Percentiles rank a stretch among this genome's conserved stretches.
These are phyloP conservation scores for Floccularia luteovirens DNA, from an alignment of 768 basidiomycete species.

Conservation along the genomic window DNA sequence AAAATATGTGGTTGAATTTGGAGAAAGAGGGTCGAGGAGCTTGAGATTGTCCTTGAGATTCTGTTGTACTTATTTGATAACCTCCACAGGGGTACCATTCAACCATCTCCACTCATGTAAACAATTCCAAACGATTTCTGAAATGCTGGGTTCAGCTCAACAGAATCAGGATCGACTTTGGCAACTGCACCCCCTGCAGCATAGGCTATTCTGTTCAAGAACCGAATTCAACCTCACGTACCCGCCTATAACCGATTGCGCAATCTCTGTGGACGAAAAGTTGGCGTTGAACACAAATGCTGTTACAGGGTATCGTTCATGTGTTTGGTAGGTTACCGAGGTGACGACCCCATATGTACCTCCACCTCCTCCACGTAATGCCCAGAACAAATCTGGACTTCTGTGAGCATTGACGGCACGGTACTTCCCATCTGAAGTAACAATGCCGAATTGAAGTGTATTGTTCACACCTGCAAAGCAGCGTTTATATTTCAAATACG, in stretches of 20 bases:
- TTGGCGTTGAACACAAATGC: constrained; percentile 19
- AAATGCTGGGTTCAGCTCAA: constrained; percentile 41
- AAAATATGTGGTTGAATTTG: constrained; percentile 35
- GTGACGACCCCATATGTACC: constrained; percentile 40
- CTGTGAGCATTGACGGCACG: constrained; percentile 30
- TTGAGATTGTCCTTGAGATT: constrained; percentile 11
- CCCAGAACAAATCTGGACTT: constrained; percentile 43
- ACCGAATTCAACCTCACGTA: constrained; percentile 22
- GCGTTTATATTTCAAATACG: too few species aligned
- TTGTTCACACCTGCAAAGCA: constrained; percentile 33
- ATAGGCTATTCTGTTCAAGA: constrained; percentile 24
- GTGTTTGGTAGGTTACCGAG: constrained; percentile 36
- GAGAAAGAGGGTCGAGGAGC: constrained; percentile 17
- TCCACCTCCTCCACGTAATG: constrained; percentile 43
- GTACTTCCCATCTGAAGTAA: constrained; percentile 31
- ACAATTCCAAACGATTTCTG: constrained; percentile 28
- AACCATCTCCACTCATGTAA: constrained; percentile 15
- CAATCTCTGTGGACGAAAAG: constrained; percentile 18
- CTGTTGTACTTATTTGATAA: constrained; percentile 11
- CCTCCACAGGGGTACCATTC: constrained; percentile 16
- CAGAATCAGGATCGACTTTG: constrained; percentile 23
- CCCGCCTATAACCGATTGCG: constrained; percentile 22
- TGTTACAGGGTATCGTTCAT: constrained; percentile 25
- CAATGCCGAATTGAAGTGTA: constrained; percentile 33
- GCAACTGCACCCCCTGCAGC: constrained; percentile 37